These are phyloP conservation scores for Leccinum ochraceum DNA, from an alignment of 768 basidiomycete genomes.

Conservation along the genomic window DNA sequence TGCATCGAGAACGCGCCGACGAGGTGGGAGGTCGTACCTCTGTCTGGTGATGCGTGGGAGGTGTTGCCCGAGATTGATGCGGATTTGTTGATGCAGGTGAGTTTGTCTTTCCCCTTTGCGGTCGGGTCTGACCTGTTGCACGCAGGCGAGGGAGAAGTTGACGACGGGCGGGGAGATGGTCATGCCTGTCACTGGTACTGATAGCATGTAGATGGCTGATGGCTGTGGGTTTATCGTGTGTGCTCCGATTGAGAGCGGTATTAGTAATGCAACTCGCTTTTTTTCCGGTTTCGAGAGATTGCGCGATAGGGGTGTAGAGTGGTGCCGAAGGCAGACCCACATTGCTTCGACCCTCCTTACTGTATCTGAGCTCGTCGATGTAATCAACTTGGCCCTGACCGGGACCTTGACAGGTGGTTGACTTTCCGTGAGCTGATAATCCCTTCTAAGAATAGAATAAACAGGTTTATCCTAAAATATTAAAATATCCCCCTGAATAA, in stretches of 20 bases:
- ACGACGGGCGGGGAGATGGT: constrained; percentile 14
- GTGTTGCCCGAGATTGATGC: constrained; percentile 59
- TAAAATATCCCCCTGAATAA: too few species aligned
- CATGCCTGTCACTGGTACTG: constrained; percentile 15
- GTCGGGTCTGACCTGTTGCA: background rate
- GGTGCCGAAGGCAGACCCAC: background rate
- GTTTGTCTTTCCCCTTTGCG: background rate
- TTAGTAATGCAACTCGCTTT: background rate
- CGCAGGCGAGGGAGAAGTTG: constrained; percentile 35
- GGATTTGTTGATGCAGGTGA: constrained; percentile 59
- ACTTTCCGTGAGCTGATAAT: too few species aligned
- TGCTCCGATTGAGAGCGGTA: background rate
- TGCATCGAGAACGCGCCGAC: constrained; percentile 76
- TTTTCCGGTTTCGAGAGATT: background rate
- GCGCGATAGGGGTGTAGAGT: background rate
- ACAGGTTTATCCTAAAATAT: too few species aligned
- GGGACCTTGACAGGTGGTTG: background rate
- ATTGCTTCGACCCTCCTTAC: background rate
- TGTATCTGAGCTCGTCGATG: background rate
- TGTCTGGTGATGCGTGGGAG: constrained; percentile 55
- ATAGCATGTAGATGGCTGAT: constrained; percentile 25
- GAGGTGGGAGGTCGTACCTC: constrained; percentile 66
- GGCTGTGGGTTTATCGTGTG: too few species aligned
- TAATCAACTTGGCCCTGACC: background rate
- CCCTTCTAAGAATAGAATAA: too few species aligned